Base-by-base conservation (phyloP, 140 eudicot species). In the Cichorium intybus region DNA sequence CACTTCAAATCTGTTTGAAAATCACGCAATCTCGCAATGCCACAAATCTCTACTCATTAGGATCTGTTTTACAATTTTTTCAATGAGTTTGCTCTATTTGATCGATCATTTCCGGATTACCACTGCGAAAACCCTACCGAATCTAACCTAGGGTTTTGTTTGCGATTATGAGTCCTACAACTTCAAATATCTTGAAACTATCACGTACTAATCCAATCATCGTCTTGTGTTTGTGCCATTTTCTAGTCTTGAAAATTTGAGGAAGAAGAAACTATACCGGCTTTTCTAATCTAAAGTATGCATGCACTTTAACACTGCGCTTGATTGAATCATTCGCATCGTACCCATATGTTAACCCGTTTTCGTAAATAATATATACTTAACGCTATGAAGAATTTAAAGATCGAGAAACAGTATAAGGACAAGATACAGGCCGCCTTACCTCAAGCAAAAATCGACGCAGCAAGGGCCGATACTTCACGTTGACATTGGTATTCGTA, bases 361-460 rank as follows among this genome's bases (percentile, higher is more conserved):
- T 21, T 39, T 28, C 29, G 35, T 22, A 23, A 52, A n/a, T n/a
- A n/a, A n/a, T n/a, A n/a, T n/a, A n/a, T n/a, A n/a, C n/a, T 54
- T 57, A 14, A 22, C 4, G 0, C 6, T 24, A 20, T 12, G 18
- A 50, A 11, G 7, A 28, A 12, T 39, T 12, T 11, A 34, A 39
- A 39, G 50, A 60, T 60, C 46, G 15, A 35, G 22, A 60, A 60
- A 60, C 31, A 6, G 12, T 18, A 10, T 35, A 11, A 35, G 20
- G 17, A 21, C 6, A 48, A 64, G 39, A 26, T 55, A 24, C 64
- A 15, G 35, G 12, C 64, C 17, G 59, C 79, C 97, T 62, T 23
- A 84, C 96, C 96, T 92, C 96, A n/a, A 86, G 77, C 59, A 88
- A 56, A 80, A 88, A 85, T 34, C 99, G 68, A 22, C 96, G 99